Evolutionary conservation across 257 asterid species (phyloP).

Genomic region (Galeopsis tetrahit): DNA sequence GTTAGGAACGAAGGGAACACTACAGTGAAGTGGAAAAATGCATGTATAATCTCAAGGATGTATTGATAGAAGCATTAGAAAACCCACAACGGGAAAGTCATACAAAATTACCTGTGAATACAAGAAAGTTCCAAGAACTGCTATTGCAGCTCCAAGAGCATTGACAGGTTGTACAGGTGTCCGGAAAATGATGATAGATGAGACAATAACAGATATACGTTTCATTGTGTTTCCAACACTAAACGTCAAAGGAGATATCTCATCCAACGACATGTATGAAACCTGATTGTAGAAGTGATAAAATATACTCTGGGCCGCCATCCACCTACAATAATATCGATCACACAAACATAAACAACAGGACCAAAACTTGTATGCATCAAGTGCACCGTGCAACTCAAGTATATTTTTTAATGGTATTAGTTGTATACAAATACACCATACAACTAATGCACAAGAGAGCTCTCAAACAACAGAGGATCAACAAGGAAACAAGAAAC

Average conservation of each 20-base stretch:
- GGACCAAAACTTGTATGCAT: no score
- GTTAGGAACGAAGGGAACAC: no score
- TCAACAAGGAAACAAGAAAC: no score
- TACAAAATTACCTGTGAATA: conserved; percentile 73
- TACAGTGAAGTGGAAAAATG: background rate
- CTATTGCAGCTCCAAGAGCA: conserved; percentile 94
- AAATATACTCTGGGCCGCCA: conserved; percentile 85
- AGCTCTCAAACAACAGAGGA: no score
- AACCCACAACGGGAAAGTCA: background rate
- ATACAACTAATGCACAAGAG: no score
- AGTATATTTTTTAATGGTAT: no score
- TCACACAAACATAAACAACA: conserved; percentile 16
- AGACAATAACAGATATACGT: conserved; percentile 83
- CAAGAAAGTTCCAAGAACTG: conserved; percentile 83
- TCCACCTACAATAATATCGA: conserved; percentile 64
- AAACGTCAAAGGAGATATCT: conserved; percentile 90
- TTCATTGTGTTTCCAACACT: conserved; percentile 94
- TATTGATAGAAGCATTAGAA: background rate
- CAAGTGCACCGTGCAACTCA: no score
- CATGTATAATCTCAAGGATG: background rate
- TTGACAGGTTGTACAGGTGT: conserved; percentile 87
- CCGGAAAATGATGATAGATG: conserved; percentile 84
- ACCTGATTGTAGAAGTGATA: conserved; percentile 93
- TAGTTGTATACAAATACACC: no score
- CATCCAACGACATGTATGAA: conserved; percentile 90